These are phyloP conservation scores for Suhomyces yuchorum DNA, from an alignment of 1,139 yeast species.

Conservation along the genomic window DNA sequence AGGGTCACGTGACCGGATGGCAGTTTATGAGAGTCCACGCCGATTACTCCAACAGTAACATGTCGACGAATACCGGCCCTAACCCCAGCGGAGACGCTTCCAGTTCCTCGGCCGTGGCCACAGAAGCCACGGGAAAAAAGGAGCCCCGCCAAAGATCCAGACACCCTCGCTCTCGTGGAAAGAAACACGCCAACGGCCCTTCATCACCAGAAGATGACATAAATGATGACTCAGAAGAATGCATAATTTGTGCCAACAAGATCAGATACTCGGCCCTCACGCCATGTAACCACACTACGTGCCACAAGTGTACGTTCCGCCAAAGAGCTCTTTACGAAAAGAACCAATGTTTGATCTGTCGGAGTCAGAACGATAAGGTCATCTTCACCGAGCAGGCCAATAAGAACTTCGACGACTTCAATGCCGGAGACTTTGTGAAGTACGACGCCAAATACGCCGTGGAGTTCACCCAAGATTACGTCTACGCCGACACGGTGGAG, in stretches of 20 bases:
- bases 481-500: conserved; percentile 46
- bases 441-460: conserved; percentile 50
- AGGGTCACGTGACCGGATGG: neutral
- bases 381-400: conserved; percentile 57
- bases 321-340: conserved; percentile 80
- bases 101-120: neutral
- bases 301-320: conserved; percentile 81
- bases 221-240: conserved; percentile 41
- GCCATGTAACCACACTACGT: conserved; percentile 83
- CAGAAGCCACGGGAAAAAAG: neutral
- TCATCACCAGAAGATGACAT: conserved; percentile 28
- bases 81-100: neutral
- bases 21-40: neutral
- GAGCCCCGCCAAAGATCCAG: neutral
- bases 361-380: conserved; percentile 64
- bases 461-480: conserved; percentile 51
- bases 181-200: neutral
- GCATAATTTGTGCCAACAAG: conserved; percentile 84
- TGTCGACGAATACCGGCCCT: neutral
- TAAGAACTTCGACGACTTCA: conserved; percentile 43
- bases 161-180: conserved; percentile 15
- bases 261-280: conserved; percentile 66
- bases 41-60: neutral
- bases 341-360: conserved; percentile 77
- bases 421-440: conserved; percentile 30